Conservation (phyloP, 495 filamentous ascomycete species). For the Aspergillus bridgeri region DNA sequence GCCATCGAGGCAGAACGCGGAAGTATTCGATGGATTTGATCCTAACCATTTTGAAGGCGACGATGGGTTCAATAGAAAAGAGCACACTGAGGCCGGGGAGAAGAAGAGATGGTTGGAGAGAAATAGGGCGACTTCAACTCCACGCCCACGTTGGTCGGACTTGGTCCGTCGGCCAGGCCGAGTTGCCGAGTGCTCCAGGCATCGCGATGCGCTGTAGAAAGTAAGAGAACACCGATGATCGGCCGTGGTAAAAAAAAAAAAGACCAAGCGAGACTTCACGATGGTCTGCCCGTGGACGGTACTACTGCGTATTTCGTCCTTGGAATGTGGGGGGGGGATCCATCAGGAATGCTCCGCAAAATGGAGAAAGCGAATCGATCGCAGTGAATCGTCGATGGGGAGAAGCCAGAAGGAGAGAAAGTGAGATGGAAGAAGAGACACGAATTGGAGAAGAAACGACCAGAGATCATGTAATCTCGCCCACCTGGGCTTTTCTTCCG, state of each 20-base stretch:
- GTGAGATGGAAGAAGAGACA: background rate
- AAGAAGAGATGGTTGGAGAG: background rate
- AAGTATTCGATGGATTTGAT: slow-evolving; percentile 73
- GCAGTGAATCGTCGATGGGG: too few species aligned
- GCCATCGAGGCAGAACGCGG: slow-evolving; percentile 69
- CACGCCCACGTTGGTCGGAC: background rate
- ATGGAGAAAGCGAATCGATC: slow-evolving; percentile 1
- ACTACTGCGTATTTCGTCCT: too few species aligned
- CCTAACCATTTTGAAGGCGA: slow-evolving; percentile 51
- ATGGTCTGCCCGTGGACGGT: too few species aligned
- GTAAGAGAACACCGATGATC: background rate
- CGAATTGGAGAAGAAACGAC: background rate
- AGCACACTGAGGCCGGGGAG: background rate
- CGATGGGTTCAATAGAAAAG: background rate
- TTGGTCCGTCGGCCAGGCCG: background rate
- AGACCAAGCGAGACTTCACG: too few species aligned
- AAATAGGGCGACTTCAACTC: background rate
- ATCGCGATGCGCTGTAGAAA: background rate
- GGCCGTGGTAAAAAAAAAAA: too few species aligned
- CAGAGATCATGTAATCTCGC: slow-evolving; percentile 1
- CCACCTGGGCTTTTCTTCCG: background rate
- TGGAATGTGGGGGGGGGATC: background rate
- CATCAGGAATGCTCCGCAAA: background rate
- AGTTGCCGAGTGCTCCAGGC: background rate
- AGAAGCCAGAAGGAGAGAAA: background rate